Evolutionary conservation across 768 basidiomycete genomes (phyloP).

Genomic region (Lepiota brunneoincarnata): DNA sequence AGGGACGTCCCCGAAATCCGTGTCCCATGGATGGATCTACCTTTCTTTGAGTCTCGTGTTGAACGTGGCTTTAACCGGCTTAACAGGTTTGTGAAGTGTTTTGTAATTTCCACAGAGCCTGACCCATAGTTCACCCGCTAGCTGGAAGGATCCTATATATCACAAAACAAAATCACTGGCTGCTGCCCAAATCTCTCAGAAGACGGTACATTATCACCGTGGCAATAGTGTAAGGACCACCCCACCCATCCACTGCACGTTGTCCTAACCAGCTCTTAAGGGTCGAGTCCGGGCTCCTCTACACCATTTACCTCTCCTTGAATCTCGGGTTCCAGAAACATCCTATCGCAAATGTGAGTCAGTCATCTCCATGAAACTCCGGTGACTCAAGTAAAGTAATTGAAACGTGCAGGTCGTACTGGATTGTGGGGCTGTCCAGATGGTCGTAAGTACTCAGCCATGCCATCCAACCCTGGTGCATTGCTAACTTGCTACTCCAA

Average conservation of each 20-base stretch:
- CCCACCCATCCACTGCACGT: background rate
- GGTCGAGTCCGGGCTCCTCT: constrained; percentile 36
- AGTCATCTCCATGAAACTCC: background rate
- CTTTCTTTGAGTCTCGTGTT: constrained; percentile 28
- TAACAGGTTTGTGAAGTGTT: constrained; percentile 27
- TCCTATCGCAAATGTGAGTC: constrained; percentile 18
- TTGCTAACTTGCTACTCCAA: constrained; percentile 3
- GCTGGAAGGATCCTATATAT: constrained; percentile 36
- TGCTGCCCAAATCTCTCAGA: constrained; percentile 26
- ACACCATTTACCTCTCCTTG: constrained; percentile 31
- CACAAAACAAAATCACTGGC: constrained; percentile 20
- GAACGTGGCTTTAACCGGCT: constrained; percentile 30
- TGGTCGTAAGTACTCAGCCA: constrained; percentile 22
- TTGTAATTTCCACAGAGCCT: background rate
- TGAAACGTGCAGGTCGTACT: constrained; percentile 12
- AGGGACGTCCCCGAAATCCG: constrained; percentile 15
- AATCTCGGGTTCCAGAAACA: constrained; percentile 26
- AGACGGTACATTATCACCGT: constrained; percentile 31
- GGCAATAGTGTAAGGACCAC: constrained; percentile 27
- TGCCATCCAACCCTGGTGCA: background rate
- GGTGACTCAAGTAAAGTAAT: background rate
- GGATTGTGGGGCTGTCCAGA: constrained; percentile 25
- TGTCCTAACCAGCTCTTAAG: constrained; percentile 17
- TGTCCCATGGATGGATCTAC: constrained; percentile 27
- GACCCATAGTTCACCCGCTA: constrained; percentile 11